Conservation (phyloP, 768 basidiomycete genomes). For the Boletus reticulatus region DNA sequence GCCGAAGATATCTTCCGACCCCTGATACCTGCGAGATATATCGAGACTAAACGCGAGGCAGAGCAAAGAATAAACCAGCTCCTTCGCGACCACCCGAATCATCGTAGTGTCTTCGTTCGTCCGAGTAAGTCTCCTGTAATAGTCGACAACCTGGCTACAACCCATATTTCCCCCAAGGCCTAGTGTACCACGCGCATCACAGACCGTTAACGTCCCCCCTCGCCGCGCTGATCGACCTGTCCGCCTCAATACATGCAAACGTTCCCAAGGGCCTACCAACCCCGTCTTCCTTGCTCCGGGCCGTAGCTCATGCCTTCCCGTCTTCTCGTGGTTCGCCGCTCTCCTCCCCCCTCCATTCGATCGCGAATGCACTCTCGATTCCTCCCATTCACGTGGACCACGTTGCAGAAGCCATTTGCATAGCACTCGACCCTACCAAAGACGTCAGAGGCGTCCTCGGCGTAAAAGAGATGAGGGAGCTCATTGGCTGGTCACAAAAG, state of each 20-base stretch:
- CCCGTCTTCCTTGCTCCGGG: constrained; percentile 61
- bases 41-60: constrained; percentile 91
- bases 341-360: constrained; percentile 54
- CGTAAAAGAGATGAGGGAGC: constrained; percentile 68
- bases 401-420: constrained; percentile 81
- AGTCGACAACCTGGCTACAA: constrained; percentile 12
- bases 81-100: constrained; percentile 40
- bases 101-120: constrained; percentile 78
- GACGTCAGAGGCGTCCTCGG: constrained; percentile 64
- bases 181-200: constrained; percentile 94
- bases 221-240: constrained; percentile 80
- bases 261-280: constrained; percentile 57
- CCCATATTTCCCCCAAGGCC: constrained; percentile 46
- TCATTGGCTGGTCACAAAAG: constrained; percentile 64
- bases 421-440: constrained; percentile 50
- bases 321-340: constrained; percentile 31
- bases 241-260: constrained; percentile 66
- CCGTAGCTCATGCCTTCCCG: constrained; percentile 41
- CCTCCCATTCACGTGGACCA: constrained; percentile 96
- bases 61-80: constrained; percentile 66
- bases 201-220: constrained; percentile 87
- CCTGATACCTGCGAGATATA: constrained; percentile 80
- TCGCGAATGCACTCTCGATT: constrained; percentile 78
- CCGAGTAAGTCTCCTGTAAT: constrained; percentile 63
- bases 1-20: constrained; percentile 88